Percentiles rank a stretch among this genome's conserved stretches.
phyloP scores from a whole-genome alignment of 345 rosid species.

The rapeseed (Brassica napus) region DNA sequence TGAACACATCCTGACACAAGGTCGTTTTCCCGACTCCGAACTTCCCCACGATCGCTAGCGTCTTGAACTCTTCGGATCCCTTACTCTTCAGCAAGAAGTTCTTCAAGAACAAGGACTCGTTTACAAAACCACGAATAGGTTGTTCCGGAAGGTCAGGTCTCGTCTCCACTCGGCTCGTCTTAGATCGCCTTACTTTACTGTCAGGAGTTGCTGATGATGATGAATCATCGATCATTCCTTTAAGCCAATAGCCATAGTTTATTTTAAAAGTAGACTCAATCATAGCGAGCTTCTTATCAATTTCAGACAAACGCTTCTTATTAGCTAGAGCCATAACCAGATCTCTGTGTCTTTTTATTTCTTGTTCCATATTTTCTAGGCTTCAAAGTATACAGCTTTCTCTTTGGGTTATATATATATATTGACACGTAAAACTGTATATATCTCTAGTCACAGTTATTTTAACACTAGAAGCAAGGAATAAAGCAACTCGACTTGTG shows the following conservation, averaged over 20 bases:
- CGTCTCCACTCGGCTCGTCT: constrained; percentile 17
- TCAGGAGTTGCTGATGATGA: not conserved
- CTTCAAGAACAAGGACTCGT: constrained; percentile 34
- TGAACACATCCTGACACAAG: constrained; percentile 45
- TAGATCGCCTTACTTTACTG: constrained; percentile 1
- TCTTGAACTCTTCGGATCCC: constrained; percentile 38
- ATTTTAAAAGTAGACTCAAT: not conserved
- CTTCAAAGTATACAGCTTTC: constrained; percentile 16
- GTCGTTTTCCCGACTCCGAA: constrained; percentile 55
- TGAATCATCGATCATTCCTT: not conserved
- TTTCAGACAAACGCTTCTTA: not conserved
- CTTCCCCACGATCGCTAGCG: constrained; percentile 46
- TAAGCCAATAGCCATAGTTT: not conserved
- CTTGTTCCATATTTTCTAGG: not conserved
- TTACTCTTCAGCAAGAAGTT: constrained; percentile 31
- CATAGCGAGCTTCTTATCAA: not conserved
- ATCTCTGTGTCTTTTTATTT: no score
- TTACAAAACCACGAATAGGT: constrained; percentile 24
- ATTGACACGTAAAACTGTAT: constrained; percentile 4
- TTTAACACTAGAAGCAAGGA: constrained; percentile 9
- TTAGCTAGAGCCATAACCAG: no score
- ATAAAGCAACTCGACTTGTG: constrained; percentile 17
- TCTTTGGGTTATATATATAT: not conserved
- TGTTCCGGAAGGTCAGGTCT: not conserved
- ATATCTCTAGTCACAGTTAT: not conserved